Conservation (phyloP, 345 rosid species). For the Syzygium aqueum region DNA sequence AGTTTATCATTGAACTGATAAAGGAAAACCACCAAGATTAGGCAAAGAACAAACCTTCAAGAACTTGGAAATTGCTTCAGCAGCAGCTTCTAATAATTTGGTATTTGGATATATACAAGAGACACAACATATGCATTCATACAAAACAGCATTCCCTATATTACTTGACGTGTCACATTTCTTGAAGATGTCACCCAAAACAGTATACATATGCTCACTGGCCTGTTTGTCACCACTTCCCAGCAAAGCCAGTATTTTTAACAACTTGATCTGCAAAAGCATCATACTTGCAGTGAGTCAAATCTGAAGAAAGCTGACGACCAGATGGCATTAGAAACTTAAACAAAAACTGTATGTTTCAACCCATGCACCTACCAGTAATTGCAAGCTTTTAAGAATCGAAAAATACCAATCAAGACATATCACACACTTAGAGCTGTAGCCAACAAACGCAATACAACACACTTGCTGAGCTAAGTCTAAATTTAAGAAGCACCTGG, state of each 20-base stretch:
- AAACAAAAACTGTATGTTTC: background rate
- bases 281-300: constrained; percentile 2
- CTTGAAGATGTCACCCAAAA: constrained; percentile 78
- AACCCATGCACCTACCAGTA: background rate
- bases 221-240: constrained; percentile 98
- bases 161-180: constrained; percentile 84
- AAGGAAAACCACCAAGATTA: background rate
- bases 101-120: constrained; percentile 77
- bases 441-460: background rate
- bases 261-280: constrained; percentile 67
- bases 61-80: constrained; percentile 76
- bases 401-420: background rate
- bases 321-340: background rate
- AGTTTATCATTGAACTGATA: background rate
- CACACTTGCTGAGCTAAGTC: background rate
- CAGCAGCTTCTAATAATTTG: constrained; percentile 84
- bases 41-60: constrained; percentile 53
- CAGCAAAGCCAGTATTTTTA: constrained; percentile 84
- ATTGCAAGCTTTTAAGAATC: background rate
- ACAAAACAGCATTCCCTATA: constrained; percentile 90
- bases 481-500: background rate
- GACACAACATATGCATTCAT: constrained; percentile 89
- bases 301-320: background rate
- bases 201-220: constrained; percentile 89
- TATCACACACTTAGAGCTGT: background rate